Conservation (phyloP, 352 stramenopile genomes). For the Phytophthora lateralis region DNA sequence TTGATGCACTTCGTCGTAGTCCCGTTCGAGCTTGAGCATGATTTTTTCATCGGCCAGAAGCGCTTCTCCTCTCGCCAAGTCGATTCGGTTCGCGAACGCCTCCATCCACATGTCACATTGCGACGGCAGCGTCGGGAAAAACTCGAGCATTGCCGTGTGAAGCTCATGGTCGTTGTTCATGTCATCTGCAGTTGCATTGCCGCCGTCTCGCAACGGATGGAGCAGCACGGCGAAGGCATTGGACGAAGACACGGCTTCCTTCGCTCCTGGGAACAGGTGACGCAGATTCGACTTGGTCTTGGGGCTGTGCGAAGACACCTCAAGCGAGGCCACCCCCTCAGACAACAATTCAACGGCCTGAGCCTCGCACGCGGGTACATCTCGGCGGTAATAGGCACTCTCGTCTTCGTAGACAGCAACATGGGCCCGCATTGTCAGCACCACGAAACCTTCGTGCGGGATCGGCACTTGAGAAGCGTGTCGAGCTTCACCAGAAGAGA, state of each 20-base stretch:
- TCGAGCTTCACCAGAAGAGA: slow-evolving; percentile 19
- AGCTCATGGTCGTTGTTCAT: slow-evolving; percentile 15
- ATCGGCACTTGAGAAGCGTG: slow-evolving; percentile 22
- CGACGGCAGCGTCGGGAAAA: slow-evolving; percentile 44
- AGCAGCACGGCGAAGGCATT: slow-evolving; percentile 30
- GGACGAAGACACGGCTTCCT: slow-evolving; percentile 10
- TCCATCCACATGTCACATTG: slow-evolving; percentile 52
- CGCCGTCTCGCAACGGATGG: slow-evolving; percentile 8
- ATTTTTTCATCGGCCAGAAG: slow-evolving; percentile 59
- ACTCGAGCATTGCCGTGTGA: slow-evolving; percentile 32
- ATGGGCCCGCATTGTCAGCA: slow-evolving; percentile 37
- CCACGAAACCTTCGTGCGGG: slow-evolving; percentile 38
- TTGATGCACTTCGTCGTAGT: slow-evolving; percentile 14
- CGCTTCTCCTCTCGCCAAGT: slow-evolving; percentile 57
- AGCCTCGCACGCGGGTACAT: slow-evolving; percentile 25
- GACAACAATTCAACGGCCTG: slow-evolving; percentile 43
- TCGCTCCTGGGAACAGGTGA: slow-evolving; percentile 26
- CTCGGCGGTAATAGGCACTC: slow-evolving; percentile 39
- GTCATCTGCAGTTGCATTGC: neutral
- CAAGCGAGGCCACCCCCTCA: slow-evolving; percentile 20
- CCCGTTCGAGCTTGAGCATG: slow-evolving; percentile 47
- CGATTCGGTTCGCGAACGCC: slow-evolving; percentile 43
- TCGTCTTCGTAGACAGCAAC: slow-evolving; percentile 55
- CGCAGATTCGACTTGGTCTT: slow-evolving; percentile 27
- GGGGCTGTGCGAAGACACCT: slow-evolving; percentile 17